Evolutionary conservation across 352 stramenopile species (phyloP).

Genomic region (Globisporangium cystogenes): DNA sequence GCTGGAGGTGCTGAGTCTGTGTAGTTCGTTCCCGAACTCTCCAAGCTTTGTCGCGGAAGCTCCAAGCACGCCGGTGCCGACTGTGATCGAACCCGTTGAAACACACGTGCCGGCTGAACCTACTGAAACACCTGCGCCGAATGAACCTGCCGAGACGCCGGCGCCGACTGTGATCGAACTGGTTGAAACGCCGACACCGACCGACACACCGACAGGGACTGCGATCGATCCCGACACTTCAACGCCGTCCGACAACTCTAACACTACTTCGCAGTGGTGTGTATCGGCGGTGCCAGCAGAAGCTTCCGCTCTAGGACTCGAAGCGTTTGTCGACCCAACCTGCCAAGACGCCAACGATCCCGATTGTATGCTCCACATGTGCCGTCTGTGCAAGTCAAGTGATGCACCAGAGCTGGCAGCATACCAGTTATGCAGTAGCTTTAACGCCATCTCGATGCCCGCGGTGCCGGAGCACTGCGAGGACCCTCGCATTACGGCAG

Average conservation of each 20-base stretch:
- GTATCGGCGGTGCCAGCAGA: not conserved
- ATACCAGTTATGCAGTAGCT: not conserved
- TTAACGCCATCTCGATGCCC: not conserved
- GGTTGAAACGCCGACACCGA: too few relatives aligned
- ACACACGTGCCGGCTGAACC: too few relatives aligned
- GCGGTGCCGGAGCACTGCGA: not conserved
- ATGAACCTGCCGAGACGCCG: not conserved
- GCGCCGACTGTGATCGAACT: not conserved
- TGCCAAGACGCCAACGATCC: not conserved
- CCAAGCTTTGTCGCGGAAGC: not conserved
- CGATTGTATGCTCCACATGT: not conserved
- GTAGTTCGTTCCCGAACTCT: not conserved
- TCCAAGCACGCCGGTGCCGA: not conserved
- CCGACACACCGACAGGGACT: not conserved
- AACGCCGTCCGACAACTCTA: not conserved
- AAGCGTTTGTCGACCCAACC: not conserved
- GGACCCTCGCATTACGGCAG: not conserved
- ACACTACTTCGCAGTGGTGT: not conserved
- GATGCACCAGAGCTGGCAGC: not conserved
- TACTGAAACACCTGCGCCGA: too few relatives aligned
- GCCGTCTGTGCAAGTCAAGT: constrained; percentile 1
- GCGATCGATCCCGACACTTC: not conserved
- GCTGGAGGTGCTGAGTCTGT: not conserved
- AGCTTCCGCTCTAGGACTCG: not conserved
- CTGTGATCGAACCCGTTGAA: not conserved